phyloP scores from a whole-genome alignment of 148 eudicot species.

The Tetragonia tetragonoides region DNA sequence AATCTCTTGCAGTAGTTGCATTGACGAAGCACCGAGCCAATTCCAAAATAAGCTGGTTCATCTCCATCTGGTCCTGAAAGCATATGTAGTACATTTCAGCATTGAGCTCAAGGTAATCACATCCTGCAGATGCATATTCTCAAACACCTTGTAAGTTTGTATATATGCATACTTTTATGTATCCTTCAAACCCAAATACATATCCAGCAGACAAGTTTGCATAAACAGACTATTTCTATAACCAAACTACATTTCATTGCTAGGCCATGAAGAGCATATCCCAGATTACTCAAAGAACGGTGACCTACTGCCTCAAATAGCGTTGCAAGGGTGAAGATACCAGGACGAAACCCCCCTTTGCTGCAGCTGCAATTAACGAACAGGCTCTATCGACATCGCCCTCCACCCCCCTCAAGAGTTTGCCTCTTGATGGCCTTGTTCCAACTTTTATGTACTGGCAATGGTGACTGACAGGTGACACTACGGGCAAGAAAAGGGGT shows the following conservation, averaged over 20 bases:
- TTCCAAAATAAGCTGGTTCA: conserved; percentile 27
- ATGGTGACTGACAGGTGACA: not conserved
- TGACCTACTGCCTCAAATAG: conserved; percentile 11
- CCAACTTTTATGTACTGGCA: conserved; percentile 16
- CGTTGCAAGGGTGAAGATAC: conserved; percentile 23
- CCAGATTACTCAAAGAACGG: conserved; percentile 8
- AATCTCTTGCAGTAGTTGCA: conserved; percentile 37
- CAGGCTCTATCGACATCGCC: conserved; percentile 14
- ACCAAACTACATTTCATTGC: conserved; percentile 16
- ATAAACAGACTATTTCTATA: conserved; percentile 17
- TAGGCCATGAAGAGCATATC: conserved; percentile 28
- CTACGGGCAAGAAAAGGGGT: conserved; percentile 4
- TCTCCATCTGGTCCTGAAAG: conserved; percentile 31
- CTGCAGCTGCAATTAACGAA: conserved; percentile 1
- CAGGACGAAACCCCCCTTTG: conserved; percentile 19
- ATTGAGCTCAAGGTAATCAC: conserved; percentile 42
- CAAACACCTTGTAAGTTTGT: conserved; percentile 33
- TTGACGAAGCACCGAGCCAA: conserved; percentile 39
- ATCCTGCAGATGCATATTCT: conserved; percentile 27
- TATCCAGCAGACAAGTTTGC: conserved; percentile 22
- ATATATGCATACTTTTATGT: conserved; percentile 11
- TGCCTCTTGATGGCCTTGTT: conserved; percentile 27
- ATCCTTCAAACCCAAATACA: conserved; percentile 21
- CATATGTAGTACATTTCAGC: conserved; percentile 39
- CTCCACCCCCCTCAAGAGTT: conserved; percentile 1